Evolutionary conservation across 345 rosid species (phyloP).

Genomic region (Euphorbia peplus): DNA sequence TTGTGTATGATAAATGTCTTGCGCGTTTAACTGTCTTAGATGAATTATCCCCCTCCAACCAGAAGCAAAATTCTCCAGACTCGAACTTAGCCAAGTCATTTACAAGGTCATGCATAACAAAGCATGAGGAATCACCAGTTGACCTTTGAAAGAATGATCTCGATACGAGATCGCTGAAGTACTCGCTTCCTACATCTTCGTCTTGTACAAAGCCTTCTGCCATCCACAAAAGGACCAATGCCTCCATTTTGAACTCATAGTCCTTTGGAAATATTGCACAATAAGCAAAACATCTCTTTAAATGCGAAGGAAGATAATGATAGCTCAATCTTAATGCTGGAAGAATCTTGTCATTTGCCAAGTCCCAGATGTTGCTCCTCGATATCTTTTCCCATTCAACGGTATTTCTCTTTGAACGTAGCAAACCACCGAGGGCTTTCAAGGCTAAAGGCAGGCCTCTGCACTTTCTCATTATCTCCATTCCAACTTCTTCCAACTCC

Average conservation of each 20-base stretch:
- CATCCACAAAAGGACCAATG: slow-evolving; percentile 8
- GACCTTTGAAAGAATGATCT: slow-evolving; percentile 11
- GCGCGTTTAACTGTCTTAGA: not conserved
- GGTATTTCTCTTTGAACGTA: not conserved
- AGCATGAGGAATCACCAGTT: not conserved
- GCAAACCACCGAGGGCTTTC: slow-evolving; percentile 5
- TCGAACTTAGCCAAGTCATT: slow-evolving; percentile 5
- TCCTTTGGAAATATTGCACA: slow-evolving; percentile 11
- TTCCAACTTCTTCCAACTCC: not conserved
- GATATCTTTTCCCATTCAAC: slow-evolving; percentile 5
- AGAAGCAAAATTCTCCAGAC: slow-evolving; percentile 9
- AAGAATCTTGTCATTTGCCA: slow-evolving; percentile 1
- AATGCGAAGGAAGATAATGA: slow-evolving; percentile 1
- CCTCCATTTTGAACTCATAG: not conserved
- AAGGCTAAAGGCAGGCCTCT: slow-evolving; percentile 8
- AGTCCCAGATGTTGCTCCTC: not conserved
- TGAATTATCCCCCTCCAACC: not conserved
- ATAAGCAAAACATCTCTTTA: slow-evolving; percentile 7
- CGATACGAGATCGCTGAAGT: slow-evolving; percentile 9
- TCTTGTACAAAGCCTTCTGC: slow-evolving; percentile 8
- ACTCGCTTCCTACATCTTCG: not conserved
- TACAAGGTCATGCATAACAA: slow-evolving; percentile 11
- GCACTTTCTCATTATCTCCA: slow-evolving; percentile 9
- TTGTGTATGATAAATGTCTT: slow-evolving; percentile 2
- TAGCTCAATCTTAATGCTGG: slow-evolving; percentile 13